Evolutionary conservation across 495 filamentous ascomycete genomes (phyloP).

Genomic region (Cryomyces minteri): DNA sequence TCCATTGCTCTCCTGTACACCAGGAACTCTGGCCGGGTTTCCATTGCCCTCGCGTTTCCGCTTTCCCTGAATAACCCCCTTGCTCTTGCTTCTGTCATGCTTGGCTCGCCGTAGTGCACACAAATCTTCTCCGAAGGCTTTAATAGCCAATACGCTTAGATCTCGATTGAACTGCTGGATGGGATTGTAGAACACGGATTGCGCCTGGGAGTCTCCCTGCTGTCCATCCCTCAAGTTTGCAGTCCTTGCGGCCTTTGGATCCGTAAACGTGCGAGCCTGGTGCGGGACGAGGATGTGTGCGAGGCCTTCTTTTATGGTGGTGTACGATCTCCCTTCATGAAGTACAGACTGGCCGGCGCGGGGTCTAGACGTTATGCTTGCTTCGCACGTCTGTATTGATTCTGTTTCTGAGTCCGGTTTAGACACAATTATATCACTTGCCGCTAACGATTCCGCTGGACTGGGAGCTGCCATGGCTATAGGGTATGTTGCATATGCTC

Average conservation of each 20-base stretch:
- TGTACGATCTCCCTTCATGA: conserved; percentile 36
- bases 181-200: conserved; percentile 93
- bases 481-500: no score
- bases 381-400: no score
- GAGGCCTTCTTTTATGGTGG: conserved; percentile 46
- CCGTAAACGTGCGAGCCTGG: conserved; percentile 22
- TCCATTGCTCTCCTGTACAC: conserved; percentile 12
- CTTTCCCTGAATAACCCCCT: conserved; percentile 25
- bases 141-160: conserved; percentile 78
- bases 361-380: no score
- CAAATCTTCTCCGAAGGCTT: conserved; percentile 56
- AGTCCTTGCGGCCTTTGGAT: conserved; percentile 24
- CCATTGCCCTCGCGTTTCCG: conserved; percentile 5
- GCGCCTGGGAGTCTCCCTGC: conserved; percentile 16
- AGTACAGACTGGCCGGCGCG: conserved; percentile 9
- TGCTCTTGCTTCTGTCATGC: conserved; percentile 20
- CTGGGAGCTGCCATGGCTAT: no score
- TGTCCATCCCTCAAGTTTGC: conserved; percentile 11
- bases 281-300: conserved; percentile 46
- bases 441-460: no score
- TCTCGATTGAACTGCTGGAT: conserved; percentile 98
- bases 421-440: no score
- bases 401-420: no score
- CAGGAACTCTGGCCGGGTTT: background rate
- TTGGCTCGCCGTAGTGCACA: conserved; percentile 22